Percentiles rank a stretch among this genome's conserved stretches.
Evolutionary conservation across 306 rosid species (phyloP).

Genomic region (Crotalaria pallida): DNA sequence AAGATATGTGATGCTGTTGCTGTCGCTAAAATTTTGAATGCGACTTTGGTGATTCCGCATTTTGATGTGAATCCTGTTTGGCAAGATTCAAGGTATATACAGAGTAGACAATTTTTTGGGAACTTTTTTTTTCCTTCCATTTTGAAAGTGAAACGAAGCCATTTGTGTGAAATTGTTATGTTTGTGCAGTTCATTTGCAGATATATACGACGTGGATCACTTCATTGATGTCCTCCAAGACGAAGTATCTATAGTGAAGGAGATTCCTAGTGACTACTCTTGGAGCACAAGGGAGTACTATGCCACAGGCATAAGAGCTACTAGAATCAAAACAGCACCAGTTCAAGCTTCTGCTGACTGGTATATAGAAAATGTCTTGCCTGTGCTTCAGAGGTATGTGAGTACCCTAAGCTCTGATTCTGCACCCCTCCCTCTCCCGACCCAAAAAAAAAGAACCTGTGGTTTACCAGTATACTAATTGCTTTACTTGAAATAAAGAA

Average conservation of each 20-base stretch:
- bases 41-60: slow-evolving; percentile 78
- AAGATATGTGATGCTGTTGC: slow-evolving; percentile 99
- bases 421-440: not conserved
- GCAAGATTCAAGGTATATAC: slow-evolving; percentile 83
- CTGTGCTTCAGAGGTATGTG: slow-evolving; percentile 59
- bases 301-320: slow-evolving; percentile 74
- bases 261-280: slow-evolving; percentile 64
- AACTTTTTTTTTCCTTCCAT: not conserved
- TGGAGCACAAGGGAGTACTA: slow-evolving; percentile 97
- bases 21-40: slow-evolving; percentile 85
- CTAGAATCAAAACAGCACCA: slow-evolving; percentile 90
- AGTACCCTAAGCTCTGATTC: slow-evolving; percentile 1
- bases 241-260: slow-evolving; percentile 75
- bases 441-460: not conserved
- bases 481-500: slow-evolving; percentile 10
- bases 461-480: slow-evolving; percentile 10
- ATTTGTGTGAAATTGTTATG: slow-evolving; percentile 8
- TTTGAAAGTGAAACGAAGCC: not conserved
- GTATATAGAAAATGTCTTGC: slow-evolving; percentile 83
- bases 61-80: slow-evolving; percentile 95
- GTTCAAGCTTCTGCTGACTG: slow-evolving; percentile 87
- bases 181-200: slow-evolving; percentile 73
- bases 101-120: slow-evolving; percentile 5
- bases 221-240: slow-evolving; percentile 63
- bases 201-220: slow-evolving; percentile 94